Evolutionary conservation across 805 yeast species (phyloP).

Genomic region (Babjeviella inositovora): DNA sequence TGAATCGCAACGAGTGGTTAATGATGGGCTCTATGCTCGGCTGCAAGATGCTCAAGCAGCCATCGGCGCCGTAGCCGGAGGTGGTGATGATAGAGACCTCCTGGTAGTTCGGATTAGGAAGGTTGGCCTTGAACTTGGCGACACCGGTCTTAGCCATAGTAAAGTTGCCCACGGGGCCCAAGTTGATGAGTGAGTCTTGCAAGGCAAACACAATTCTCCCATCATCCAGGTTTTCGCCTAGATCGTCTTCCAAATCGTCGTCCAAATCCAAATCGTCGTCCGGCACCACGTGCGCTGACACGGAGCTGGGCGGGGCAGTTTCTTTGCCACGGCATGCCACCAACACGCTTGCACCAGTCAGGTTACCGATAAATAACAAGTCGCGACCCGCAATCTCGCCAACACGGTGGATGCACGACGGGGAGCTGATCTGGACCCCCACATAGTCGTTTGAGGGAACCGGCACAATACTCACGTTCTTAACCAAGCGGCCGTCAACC

Average conservation of each 20-base stretch:
- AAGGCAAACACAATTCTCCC: slow-evolving; percentile 20
- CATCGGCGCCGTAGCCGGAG: slow-evolving; percentile 42
- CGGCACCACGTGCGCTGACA: too few relatives aligned
- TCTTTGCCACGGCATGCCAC: too few relatives aligned
- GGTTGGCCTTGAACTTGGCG: slow-evolving; percentile 37
- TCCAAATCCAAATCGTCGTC: slow-evolving; percentile 32
- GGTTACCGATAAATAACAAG: too few relatives aligned
- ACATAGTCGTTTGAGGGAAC: too few relatives aligned
- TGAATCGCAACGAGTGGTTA: slow-evolving; percentile 53
- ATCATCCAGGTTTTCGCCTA: slow-evolving; percentile 13
- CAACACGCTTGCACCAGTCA: too few relatives aligned
- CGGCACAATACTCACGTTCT: slow-evolving; percentile 5
- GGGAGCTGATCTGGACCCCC: too few relatives aligned
- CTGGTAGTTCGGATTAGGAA: slow-evolving; percentile 48
- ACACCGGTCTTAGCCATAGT: slow-evolving; percentile 46
- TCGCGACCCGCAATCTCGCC: too few relatives aligned
- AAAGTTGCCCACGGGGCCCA: slow-evolving; percentile 63
- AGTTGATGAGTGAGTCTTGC: slow-evolving; percentile 39
- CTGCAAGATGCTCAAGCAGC: slow-evolving; percentile 43
- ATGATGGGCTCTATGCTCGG: slow-evolving; percentile 58
- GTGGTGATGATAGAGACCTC: slow-evolving; percentile 58
- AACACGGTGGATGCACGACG: too few relatives aligned
- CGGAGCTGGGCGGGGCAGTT: too few relatives aligned
- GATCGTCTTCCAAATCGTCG: slow-evolving; percentile 38
- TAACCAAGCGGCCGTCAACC: slow-evolving; percentile 23